Percentiles rank a stretch among this genome's conserved stretches.
Conservation (phyloP, 73 alveolate species). For the Urostyla sp. region DNA sequence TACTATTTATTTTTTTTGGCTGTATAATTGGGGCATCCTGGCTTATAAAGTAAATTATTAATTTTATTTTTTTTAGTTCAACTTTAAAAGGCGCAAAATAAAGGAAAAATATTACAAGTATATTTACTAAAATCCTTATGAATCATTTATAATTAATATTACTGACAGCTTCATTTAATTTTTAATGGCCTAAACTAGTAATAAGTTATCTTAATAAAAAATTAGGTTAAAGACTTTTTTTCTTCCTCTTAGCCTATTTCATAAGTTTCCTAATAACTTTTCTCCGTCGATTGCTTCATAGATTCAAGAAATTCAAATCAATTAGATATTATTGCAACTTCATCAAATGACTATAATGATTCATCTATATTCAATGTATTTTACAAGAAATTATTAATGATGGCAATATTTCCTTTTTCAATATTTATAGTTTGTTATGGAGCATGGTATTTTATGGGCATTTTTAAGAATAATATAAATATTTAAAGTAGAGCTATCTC, state of each 20-base stretch:
- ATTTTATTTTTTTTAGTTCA: not conserved
- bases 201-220: too few relatives aligned
- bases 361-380: not conserved
- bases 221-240: not conserved
- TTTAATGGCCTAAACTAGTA: constrained; percentile 64
- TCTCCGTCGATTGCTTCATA: constrained; percentile 40
- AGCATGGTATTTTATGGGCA: not conserved
- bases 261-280: not conserved
- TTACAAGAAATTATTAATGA: not conserved
- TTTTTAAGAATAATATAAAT: not conserved
- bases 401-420: constrained; percentile 10
- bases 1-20: not conserved
- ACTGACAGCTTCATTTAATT: constrained; percentile 53
- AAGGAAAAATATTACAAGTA: constrained; percentile 2
- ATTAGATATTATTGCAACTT: not conserved
- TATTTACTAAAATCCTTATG: constrained; percentile 36
- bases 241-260: not conserved
- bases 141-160: constrained; percentile 38
- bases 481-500: not conserved
- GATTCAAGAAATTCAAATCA: not conserved
- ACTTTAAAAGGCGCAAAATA: constrained; percentile 38
- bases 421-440: not conserved
- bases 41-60: not conserved
- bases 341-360: not conserved
- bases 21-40: not conserved